Evolutionary conservation across 2,329 filamentous ascomycete species (phyloP).

Genomic region (Phaeosphaeria sp.): DNA sequence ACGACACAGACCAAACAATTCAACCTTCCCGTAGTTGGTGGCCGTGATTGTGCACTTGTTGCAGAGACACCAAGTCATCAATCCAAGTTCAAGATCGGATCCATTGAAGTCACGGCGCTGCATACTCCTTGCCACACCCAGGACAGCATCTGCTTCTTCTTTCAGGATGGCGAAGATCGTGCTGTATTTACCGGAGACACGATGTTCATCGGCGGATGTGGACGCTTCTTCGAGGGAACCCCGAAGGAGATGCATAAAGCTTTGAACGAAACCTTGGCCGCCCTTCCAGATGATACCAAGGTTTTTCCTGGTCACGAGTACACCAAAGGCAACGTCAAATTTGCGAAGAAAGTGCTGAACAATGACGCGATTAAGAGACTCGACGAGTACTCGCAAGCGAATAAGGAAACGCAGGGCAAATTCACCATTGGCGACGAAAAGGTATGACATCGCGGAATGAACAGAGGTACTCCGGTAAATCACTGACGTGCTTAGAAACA

Average conservation of each 20-base stretch:
- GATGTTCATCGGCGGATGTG: constrained; percentile 93
- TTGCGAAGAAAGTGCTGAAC: constrained; percentile 77
- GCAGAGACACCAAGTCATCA: constrained; percentile 77
- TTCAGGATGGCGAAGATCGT: constrained; percentile 78
- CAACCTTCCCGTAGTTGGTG: constrained; percentile 80
- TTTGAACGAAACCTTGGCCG: constrained; percentile 81
- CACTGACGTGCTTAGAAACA: constrained; percentile 66
- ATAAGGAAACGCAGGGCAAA: constrained; percentile 89
- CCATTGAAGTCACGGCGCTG: constrained; percentile 82
- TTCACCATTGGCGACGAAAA: constrained; percentile 99
- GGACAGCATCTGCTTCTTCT: constrained; percentile 95
- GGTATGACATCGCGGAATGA: constrained; percentile 55
- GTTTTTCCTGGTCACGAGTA: constrained; percentile 98
- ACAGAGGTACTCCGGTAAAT: neutral
- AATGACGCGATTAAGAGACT: constrained; percentile 77
- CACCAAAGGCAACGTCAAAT: constrained; percentile 95
- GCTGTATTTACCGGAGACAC: constrained; percentile 97
- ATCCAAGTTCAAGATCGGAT: constrained; percentile 80
- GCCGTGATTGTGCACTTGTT: constrained; percentile 83
- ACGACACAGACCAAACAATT: constrained; percentile 63
- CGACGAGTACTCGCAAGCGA: constrained; percentile 75
- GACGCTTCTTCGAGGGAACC: constrained; percentile 93
- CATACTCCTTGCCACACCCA: constrained; percentile 98
- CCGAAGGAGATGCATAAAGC: constrained; percentile 88
- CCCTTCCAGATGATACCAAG: constrained; percentile 86